A percentile compares a stretch with the other conserved stretches of the same genome.
phyloP scores from a whole-genome alignment of 768 basidiomycete species.

The Tylopilus intermedius region DNA sequence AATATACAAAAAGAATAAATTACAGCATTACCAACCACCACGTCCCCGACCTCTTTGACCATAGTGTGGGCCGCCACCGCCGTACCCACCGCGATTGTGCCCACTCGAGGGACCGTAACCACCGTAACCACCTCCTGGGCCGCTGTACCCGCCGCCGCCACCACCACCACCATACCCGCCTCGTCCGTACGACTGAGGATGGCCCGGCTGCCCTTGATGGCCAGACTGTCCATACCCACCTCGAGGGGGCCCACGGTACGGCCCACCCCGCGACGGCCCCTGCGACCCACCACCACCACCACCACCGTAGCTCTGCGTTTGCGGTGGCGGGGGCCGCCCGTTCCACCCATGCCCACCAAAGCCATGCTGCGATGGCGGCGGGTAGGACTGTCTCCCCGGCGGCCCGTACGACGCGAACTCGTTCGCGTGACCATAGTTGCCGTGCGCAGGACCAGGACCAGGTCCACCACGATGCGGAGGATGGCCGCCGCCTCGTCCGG shows the following conservation, averaged over 20 bases:
- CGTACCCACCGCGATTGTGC: slow-evolving; percentile 38
- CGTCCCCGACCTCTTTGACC: slow-evolving; percentile 47
- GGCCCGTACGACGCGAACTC: slow-evolving; percentile 23
- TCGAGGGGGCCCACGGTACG: slow-evolving; percentile 24
- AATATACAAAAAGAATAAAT: slow-evolving; percentile 22
- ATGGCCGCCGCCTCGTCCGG: slow-evolving; percentile 26
- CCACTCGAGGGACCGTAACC: slow-evolving; percentile 28
- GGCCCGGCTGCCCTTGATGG: slow-evolving; percentile 14
- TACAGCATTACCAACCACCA: slow-evolving; percentile 38
- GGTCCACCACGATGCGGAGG: slow-evolving; percentile 16
- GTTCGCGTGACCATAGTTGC: slow-evolving; percentile 13
- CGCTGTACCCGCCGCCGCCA: slow-evolving; percentile 3
- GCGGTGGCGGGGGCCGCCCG: slow-evolving; percentile 28
- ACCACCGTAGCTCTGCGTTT: slow-evolving; percentile 30
- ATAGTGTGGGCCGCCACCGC: slow-evolving; percentile 29
- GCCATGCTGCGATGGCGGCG: slow-evolving; percentile 17
- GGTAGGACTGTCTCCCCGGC: slow-evolving; percentile 17
- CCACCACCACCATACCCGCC: slow-evolving; percentile 24
- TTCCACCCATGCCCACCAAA: slow-evolving; percentile 32
- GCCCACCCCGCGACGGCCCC: slow-evolving; percentile 23
- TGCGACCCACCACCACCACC: slow-evolving; percentile 19
- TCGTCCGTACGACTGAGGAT: slow-evolving; percentile 22
- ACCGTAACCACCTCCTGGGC: slow-evolving; percentile 29
- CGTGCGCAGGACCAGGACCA: slow-evolving; percentile 1
- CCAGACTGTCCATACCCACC: slow-evolving; percentile 23